Base-by-base conservation (phyloP, 2,329 filamentous ascomycete species). In the Colletotrichum chrysophilum region DNA sequence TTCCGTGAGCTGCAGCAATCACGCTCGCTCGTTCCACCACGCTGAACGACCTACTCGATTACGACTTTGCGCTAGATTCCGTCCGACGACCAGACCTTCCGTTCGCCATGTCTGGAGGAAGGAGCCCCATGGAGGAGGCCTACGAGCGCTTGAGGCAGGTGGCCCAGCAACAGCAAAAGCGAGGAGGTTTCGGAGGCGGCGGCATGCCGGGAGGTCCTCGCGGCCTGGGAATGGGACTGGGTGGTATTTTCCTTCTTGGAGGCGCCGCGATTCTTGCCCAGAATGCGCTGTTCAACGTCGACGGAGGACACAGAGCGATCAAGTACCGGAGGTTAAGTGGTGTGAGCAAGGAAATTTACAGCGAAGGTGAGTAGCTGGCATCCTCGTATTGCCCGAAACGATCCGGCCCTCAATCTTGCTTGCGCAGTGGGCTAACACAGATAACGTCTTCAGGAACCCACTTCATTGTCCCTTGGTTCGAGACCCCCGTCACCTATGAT, bases 271-370 rank as follows among this genome's bases (percentile, higher is more conserved):
- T 89, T 80, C 77, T 92, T 79, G 80, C 92, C 78, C 88, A 90
- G 80, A 90, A 92, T 83, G 90, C 92, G 60, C 88, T 94, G 7
- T 94, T 94, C 88, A 94, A 94, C 88, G 97, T 99, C 81, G 97
- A 99, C 83, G 97, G 97, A 93, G 97, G 97, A 88, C 97, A 98
- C 87, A 94, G 97, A 84, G 97, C 97, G 79, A 99, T 99, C 91
- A 99, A 99, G 87, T 99, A 99, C 89, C 96, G 94, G 81, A 94
- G 96, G 85, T 82, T 98, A 86, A 95, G 92, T 82, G 97, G 97
- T 89, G 96, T 99, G 71, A 94, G 95, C 90, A 96, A 96, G 88
- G 95, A 98, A 83, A 99, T 99, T 85, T 99, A 98, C 88, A 90
- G 82, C 81, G 97, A 99, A 95, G 97, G 96, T 95, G 86, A 78